Evolutionary conservation across 495 filamentous ascomycete species (phyloP).

Genomic region (Aspergillus ostianus): DNA sequence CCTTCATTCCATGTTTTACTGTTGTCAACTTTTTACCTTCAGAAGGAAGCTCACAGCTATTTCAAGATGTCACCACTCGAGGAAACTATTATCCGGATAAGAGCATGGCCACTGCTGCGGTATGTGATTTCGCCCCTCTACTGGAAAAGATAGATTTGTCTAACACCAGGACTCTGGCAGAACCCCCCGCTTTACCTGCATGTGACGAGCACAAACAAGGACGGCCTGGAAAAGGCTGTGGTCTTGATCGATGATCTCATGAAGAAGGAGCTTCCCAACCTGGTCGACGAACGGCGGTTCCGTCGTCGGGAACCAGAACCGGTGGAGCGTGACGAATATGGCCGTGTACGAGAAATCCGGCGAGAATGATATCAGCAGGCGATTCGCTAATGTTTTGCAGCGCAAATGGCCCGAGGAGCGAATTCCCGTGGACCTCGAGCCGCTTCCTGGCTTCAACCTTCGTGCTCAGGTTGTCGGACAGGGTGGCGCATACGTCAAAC

Average conservation of each 20-base stretch:
- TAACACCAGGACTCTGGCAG: constrained; percentile 44
- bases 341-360: constrained; percentile 61
- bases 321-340: constrained; percentile 93
- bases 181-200: constrained; percentile 93
- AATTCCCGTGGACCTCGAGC: constrained; percentile 85
- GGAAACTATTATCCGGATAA: constrained; percentile 97
- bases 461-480: constrained; percentile 93
- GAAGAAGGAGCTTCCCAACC: constrained; percentile 91
- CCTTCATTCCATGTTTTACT: constrained; percentile 50
- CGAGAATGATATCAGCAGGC: not conserved
- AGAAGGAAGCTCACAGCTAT: constrained; percentile 59
- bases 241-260: constrained; percentile 87
- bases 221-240: constrained; percentile 85
- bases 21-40: constrained; percentile 47
- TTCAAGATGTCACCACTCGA: constrained; percentile 97
- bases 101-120: constrained; percentile 89
- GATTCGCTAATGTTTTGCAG: constrained; percentile 46
- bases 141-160: not conserved
- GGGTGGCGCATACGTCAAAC: constrained; percentile 91
- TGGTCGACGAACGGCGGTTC: constrained; percentile 94
- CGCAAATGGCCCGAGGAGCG: constrained; percentile 99
- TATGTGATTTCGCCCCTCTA: constrained; percentile 48
- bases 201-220: constrained; percentile 88
- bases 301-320: constrained; percentile 81
- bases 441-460: constrained; percentile 93